Evolutionary conservation across 345 rosid genomes (phyloP).

Genomic region (Syzygium aqueum): DNA sequence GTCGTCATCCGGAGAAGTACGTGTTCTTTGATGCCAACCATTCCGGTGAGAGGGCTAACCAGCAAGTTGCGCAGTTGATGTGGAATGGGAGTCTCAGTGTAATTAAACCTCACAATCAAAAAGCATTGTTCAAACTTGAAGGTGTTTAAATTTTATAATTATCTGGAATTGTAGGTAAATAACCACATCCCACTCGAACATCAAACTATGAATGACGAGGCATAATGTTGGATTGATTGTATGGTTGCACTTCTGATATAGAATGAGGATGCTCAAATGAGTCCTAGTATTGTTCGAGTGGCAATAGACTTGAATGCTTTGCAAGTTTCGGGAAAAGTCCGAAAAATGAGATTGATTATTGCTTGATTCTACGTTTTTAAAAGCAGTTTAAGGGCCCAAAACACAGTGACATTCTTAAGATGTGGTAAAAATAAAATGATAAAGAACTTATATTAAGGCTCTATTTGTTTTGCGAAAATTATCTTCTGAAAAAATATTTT

Average conservation of each 20-base stretch:
- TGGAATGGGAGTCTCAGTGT: slow-evolving; percentile 17
- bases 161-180: background rate
- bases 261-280: background rate
- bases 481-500: no score
- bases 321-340: background rate
- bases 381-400: background rate
- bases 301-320: background rate
- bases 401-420: background rate
- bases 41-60: slow-evolving; percentile 17
- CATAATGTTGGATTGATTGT: background rate
- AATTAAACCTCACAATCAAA: slow-evolving; percentile 7
- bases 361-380: background rate
- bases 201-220: background rate
- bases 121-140: slow-evolving; percentile 1
- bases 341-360: background rate
- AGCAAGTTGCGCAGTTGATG: slow-evolving; percentile 19
- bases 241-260: background rate
- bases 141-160: background rate
- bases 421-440: background rate
- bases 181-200: background rate
- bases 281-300: background rate
- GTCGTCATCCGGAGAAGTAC: slow-evolving; percentile 9
- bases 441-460: background rate
- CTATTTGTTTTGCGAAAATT: no score
- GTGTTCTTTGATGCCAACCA: slow-evolving; percentile 28